Percentiles rank a stretch among this genome's conserved stretches.
Conservation (phyloP, 2,329 filamentous ascomycete species). For the Zymoseptoria pseudotritici region DNA sequence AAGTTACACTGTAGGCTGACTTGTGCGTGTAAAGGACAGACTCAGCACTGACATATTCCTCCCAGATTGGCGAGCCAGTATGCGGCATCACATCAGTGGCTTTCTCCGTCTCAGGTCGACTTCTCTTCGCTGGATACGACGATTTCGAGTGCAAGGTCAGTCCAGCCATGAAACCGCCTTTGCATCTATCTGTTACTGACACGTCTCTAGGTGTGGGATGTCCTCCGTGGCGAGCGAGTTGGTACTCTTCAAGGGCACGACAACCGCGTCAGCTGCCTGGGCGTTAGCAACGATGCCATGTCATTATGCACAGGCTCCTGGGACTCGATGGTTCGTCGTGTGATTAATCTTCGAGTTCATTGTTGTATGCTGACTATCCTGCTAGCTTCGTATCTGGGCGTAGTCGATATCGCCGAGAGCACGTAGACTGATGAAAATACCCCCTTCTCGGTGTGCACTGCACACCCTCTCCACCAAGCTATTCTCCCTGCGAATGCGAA, state of each 20-base stretch:
- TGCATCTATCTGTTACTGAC: constrained; percentile 4
- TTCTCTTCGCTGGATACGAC: constrained; percentile 95
- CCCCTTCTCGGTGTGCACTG: neutral
- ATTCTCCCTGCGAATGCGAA: neutral
- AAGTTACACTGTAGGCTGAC: constrained; percentile 53
- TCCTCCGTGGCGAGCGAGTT: constrained; percentile 92
- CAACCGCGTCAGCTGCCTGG: constrained; percentile 96
- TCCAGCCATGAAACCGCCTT: neutral
- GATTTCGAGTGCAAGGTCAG: constrained; percentile 99
- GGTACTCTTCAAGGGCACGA: constrained; percentile 95
- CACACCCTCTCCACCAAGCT: neutral
- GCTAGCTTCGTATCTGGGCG: constrained; percentile 47
- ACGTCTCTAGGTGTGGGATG: constrained; percentile 77
- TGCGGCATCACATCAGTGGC: constrained; percentile 98
- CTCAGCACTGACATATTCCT: constrained; percentile 12
- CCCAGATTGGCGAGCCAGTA: constrained; percentile 87
- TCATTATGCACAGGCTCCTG: constrained; percentile 98
- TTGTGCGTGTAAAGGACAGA: constrained; percentile 1
- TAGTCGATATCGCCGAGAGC: constrained; percentile 22
- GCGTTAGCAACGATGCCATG: constrained; percentile 97
- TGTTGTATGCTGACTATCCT: neutral
- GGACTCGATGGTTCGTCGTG: constrained; percentile 83
- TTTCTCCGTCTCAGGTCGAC: constrained; percentile 89
- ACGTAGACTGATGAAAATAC: neutral
- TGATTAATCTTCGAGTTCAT: neutral